Percentiles rank a stretch among this genome's conserved stretches.
phyloP scores from a whole-genome alignment of 441 rosid genomes.

The Gossypium gossypioides region DNA sequence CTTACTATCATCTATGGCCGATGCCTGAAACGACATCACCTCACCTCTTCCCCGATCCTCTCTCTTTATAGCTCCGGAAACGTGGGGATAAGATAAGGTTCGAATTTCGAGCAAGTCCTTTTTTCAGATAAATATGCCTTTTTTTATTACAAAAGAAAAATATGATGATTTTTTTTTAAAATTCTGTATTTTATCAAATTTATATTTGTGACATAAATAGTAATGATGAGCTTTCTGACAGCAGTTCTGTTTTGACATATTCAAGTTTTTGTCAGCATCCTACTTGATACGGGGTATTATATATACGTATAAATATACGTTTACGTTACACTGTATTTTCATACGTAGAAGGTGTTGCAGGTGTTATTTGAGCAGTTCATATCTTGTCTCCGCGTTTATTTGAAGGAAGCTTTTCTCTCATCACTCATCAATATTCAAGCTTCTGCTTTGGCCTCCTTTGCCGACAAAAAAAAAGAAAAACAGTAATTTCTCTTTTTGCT shows the following conservation, averaged over 20 bases:
- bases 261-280: not conserved
- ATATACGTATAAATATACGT: not conserved
- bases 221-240: not conserved
- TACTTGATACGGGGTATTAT: not conserved
- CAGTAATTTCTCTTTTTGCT: not conserved
- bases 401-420: not conserved
- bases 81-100: conserved; percentile 25
- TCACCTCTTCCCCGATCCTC: not conserved
- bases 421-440: not conserved
- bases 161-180: not conserved
- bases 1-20: not conserved
- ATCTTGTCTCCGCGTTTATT: conserved; percentile 1
- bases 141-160: not conserved
- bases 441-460: not conserved
- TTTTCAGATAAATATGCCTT: not conserved
- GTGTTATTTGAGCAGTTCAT: conserved; percentile 8
- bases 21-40: not conserved
- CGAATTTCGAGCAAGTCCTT: conserved; percentile 12
- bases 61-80: conserved; percentile 8
- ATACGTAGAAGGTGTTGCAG: conserved; percentile 3
- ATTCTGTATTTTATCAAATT: not conserved
- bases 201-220: not conserved
- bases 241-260: conserved; percentile 8
- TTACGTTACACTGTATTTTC: not conserved
- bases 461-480: not conserved